These are phyloP conservation scores for Metschnikowia bowlesiae DNA, from an alignment of 805 yeast genomes.

Conservation along the genomic window DNA sequence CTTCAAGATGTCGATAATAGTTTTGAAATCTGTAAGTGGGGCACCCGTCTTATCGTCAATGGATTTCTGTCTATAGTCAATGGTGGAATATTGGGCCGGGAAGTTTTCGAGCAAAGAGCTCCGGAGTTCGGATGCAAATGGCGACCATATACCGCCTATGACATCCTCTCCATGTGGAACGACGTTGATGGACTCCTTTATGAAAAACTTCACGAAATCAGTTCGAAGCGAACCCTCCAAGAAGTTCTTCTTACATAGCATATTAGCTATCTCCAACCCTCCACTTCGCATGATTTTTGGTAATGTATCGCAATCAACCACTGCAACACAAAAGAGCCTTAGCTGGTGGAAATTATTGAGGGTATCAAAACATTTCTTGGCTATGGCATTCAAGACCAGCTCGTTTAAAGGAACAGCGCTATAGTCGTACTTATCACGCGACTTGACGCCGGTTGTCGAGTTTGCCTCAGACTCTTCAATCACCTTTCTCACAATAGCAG, in stretches of 20 bases:
- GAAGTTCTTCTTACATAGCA: conserved; percentile 73
- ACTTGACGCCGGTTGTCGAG: conserved; percentile 11
- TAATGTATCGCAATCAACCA: conserved; percentile 73
- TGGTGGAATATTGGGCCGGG: conserved; percentile 75
- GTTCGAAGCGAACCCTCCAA: conserved; percentile 76
- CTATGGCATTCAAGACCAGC: conserved; percentile 39
- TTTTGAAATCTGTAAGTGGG: conserved; percentile 67
- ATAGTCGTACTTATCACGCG: conserved; percentile 18
- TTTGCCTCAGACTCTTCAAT: conserved; percentile 28
- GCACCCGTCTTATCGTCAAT: conserved; percentile 73
- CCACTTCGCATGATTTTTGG: conserved; percentile 85
- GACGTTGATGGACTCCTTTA: conserved; percentile 56
- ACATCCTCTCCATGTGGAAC: conserved; percentile 73
- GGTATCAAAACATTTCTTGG: conserved; percentile 42
- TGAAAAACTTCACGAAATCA: conserved; percentile 74
- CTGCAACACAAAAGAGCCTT: conserved; percentile 73
- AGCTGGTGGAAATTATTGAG: conserved; percentile 56
- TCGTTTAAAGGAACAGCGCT: conserved; percentile 43
- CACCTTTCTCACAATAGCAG: conserved; percentile 41
- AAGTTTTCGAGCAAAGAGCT: conserved; percentile 54
- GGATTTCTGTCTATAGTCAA: conserved; percentile 71
- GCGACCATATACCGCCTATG: conserved; percentile 81
- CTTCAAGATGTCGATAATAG: conserved; percentile 69
- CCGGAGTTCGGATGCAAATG: conserved; percentile 65
- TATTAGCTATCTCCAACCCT: conserved; percentile 88